A percentile compares a stretch with the other conserved stretches of the same genome.
These are phyloP conservation scores for Myriangium duriaei DNA, from an alignment of 2,329 filamentous ascomycete genomes.

Conservation along the genomic window DNA sequence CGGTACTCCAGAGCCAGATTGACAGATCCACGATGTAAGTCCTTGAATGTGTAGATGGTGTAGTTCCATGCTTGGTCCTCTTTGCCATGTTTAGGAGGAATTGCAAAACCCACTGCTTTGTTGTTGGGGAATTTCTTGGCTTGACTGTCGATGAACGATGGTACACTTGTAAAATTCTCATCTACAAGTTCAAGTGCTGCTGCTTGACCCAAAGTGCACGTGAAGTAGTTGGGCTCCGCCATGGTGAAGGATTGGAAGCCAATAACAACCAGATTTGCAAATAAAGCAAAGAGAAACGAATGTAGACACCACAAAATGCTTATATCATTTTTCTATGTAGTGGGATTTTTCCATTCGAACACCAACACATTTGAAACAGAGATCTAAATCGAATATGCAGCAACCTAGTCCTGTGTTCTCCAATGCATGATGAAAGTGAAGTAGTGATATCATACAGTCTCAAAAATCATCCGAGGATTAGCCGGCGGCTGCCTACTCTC, in stretches of 20 bases:
- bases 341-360: too few relatives aligned
- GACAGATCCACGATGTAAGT: slow-evolving; percentile 23
- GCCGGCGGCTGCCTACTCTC: too few relatives aligned
- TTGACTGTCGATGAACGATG: slow-evolving; percentile 39
- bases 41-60: slow-evolving; percentile 21
- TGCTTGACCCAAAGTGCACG: slow-evolving; percentile 48
- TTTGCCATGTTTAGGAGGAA: slow-evolving; percentile 14
- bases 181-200: slow-evolving; percentile 22
- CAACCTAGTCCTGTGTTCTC: too few relatives aligned
- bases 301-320: too few relatives aligned
- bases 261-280: too few relatives aligned
- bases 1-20: slow-evolving; percentile 24
- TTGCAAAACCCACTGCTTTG: slow-evolving; percentile 41
- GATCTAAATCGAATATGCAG: too few relatives aligned
- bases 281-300: too few relatives aligned
- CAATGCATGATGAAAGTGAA: too few relatives aligned
- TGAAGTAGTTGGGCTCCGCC: slow-evolving; percentile 40
- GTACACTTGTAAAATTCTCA: slow-evolving; percentile 34
- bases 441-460: too few relatives aligned
- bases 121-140: slow-evolving; percentile 26
- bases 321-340: too few relatives aligned
- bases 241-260: slow-evolving; percentile 7
- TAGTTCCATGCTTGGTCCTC: slow-evolving; percentile 16
- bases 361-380: too few relatives aligned
- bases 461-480: too few relatives aligned